A percentile compares a stretch with the other conserved stretches of the same genome.
phyloP scores from a whole-genome alignment of 352 stramenopile genomes.

The Phytophthora podocarpi region DNA sequence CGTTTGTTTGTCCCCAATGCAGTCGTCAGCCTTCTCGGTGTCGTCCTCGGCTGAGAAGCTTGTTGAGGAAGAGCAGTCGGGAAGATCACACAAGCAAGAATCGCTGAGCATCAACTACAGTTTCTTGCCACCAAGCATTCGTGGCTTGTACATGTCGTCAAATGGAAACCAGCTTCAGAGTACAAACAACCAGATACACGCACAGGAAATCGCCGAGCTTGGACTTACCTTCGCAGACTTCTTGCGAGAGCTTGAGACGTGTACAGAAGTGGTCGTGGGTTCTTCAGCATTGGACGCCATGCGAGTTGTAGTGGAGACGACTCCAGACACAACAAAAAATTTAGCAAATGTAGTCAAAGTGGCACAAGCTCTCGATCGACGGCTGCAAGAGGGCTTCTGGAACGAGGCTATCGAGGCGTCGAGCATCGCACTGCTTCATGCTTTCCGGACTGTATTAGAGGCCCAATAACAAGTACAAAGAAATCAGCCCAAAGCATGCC shows the following conservation, averaged over 20 bases:
- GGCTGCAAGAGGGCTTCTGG: conserved; percentile 53
- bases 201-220: conserved; percentile 33
- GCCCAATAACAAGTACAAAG: conserved; percentile 21
- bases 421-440: conserved; percentile 46
- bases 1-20: neutral
- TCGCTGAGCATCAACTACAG: conserved; percentile 37
- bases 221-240: conserved; percentile 48
- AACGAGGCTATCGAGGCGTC: conserved; percentile 34
- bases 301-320: conserved; percentile 30
- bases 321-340: conserved; percentile 30
- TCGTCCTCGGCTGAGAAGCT: conserved; percentile 21
- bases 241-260: conserved; percentile 50
- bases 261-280: conserved; percentile 30
- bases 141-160: conserved; percentile 40
- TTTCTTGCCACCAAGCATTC: conserved; percentile 46
- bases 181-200: conserved; percentile 8
- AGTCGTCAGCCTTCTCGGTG: conserved; percentile 47
- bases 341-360: conserved; percentile 46
- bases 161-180: conserved; percentile 1
- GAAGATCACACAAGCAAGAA: conserved; percentile 5
- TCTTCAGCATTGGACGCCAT: conserved; percentile 50
- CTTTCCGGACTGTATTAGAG: conserved; percentile 47
- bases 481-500: conserved; percentile 2
- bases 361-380: conserved; percentile 39
- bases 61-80: conserved; percentile 17